Percentiles rank a stretch among this genome's conserved stretches.
These are phyloP conservation scores for Neodidymelliopsis sp. DNA, from an alignment of 2,329 filamentous ascomycete genomes.

Conservation along the genomic window DNA sequence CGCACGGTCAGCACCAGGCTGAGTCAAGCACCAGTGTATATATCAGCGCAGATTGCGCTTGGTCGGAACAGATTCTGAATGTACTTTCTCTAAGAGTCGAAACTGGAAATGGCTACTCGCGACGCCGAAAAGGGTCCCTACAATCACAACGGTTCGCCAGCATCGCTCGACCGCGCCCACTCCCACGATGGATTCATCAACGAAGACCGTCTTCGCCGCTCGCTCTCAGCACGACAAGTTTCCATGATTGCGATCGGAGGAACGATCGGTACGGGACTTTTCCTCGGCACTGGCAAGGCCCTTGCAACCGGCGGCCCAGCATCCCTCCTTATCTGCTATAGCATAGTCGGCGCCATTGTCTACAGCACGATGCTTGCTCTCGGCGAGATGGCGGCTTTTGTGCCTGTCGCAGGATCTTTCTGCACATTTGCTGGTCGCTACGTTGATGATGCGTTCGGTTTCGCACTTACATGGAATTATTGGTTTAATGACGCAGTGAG, in stretches of 20 bases:
- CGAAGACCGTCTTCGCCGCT: constrained; percentile 35
- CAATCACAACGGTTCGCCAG: constrained; percentile 21
- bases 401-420: constrained; percentile 45
- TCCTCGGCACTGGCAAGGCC: constrained; percentile 64
- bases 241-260: constrained; percentile 70
- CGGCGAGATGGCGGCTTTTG: constrained; percentile 49
- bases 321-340: constrained; percentile 47
- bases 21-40: not conserved
- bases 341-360: constrained; percentile 42
- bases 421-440: constrained; percentile 48
- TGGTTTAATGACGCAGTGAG: constrained; percentile 44
- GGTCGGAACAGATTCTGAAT: no score
- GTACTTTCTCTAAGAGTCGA: no score
- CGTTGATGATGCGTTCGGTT: constrained; percentile 68
- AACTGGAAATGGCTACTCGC: constrained; percentile 13
- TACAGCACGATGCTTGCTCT: constrained; percentile 48
- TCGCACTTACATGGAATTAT: constrained; percentile 43
- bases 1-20: not conserved
- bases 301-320: constrained; percentile 56
- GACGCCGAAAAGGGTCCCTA: constrained; percentile 28
- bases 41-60: not conserved
- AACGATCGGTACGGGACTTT: constrained; percentile 67
- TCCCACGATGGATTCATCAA: constrained; percentile 24
- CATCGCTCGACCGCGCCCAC: constrained; percentile 16
- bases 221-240: constrained; percentile 57